Evolutionary conservation across 805 yeast genomes (phyloP).

Genomic region (Brettanomyces nanus): DNA sequence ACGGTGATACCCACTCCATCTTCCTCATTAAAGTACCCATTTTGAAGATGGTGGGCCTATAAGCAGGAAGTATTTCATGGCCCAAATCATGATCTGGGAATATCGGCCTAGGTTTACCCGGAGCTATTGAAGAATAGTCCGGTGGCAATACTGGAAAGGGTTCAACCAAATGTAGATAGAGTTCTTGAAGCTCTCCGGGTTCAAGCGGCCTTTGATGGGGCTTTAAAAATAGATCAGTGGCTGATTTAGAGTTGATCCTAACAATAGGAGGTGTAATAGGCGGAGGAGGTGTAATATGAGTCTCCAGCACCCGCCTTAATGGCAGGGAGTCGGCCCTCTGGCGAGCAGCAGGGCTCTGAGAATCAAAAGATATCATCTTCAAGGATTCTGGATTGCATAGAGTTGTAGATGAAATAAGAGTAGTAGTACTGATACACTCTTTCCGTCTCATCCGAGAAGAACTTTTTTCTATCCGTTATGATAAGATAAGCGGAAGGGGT

Average conservation of each 20-base stretch:
- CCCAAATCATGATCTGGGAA: constrained; percentile 23
- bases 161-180: constrained; percentile 23
- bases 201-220: too few species aligned
- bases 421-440: too few species aligned
- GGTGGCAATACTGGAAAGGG: constrained; percentile 35
- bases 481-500: too few species aligned
- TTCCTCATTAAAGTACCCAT: constrained; percentile 55
- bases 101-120: constrained; percentile 28
- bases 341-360: not conserved
- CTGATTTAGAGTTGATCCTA: too few species aligned
- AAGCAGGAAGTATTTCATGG: constrained; percentile 48
- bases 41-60: constrained; percentile 57
- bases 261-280: too few species aligned
- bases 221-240: too few species aligned
- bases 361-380: too few species aligned
- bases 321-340: not conserved
- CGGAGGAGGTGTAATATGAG: too few species aligned
- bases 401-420: too few species aligned
- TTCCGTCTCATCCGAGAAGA: too few species aligned
- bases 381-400: too few species aligned
- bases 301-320: not conserved
- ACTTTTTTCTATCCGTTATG: too few species aligned
- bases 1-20: constrained; percentile 71
- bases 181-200: not conserved
- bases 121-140: constrained; percentile 26